These are phyloP conservation scores for Drosera spatulata DNA, from an alignment of 179 eudicot genomes.

Conservation along the genomic window DNA sequence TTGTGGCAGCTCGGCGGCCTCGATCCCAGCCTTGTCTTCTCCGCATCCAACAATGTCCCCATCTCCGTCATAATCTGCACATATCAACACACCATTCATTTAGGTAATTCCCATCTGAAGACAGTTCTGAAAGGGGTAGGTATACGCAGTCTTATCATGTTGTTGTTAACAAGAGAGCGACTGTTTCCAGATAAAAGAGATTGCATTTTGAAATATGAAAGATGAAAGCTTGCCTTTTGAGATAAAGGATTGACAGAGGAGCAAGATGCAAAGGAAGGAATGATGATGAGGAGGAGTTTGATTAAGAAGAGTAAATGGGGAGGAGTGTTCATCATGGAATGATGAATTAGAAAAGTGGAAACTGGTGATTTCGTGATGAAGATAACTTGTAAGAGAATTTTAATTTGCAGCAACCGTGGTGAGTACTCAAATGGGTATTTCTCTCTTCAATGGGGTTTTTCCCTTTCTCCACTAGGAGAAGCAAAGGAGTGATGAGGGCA, in stretches of 20 bases:
- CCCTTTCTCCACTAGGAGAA: too few relatives aligned
- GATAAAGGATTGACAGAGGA: not conserved
- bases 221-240: not conserved
- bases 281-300: not conserved
- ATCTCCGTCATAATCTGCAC: not conserved
- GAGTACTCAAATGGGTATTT: too few relatives aligned
- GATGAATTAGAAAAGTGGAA: too few relatives aligned
- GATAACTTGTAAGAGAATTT: too few relatives aligned
- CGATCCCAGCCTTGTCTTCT: slow-evolving; percentile 76
- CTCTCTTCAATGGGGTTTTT: too few relatives aligned
- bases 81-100: not conserved
- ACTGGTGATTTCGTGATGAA: too few relatives aligned
- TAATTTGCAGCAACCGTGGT: too few relatives aligned
- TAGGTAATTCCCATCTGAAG: not conserved
- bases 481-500: too few relatives aligned
- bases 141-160: too few relatives aligned
- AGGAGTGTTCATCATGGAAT: too few relatives aligned
- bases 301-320: too few relatives aligned
- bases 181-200: not conserved
- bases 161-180: too few relatives aligned
- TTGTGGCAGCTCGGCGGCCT: slow-evolving; percentile 96
- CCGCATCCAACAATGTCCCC: slow-evolving; percentile 47
- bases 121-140: not conserved
- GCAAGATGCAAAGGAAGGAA: not conserved
- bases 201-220: not conserved